Base-by-base conservation (phyloP, 352 stramenopile species). In the Thalassiosira mediterranea region DNA sequence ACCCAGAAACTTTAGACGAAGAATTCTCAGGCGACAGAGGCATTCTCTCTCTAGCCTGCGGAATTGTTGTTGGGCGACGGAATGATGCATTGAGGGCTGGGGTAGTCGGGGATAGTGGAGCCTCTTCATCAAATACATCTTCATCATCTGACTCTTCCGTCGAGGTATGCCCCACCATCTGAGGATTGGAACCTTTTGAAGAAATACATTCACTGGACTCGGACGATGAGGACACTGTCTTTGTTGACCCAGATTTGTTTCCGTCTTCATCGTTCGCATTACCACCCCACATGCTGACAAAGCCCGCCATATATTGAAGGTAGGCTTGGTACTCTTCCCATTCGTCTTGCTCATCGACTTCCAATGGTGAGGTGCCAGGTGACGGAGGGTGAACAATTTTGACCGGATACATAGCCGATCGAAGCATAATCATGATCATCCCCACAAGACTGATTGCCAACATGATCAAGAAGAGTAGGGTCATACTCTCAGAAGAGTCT, bases 311-410 rank as follows among this genome's bases (percentile, higher is more conserved):
- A 34, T 76, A 72, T 59, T 44, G 32, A 29, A 76, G 49, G 19
- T 76, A 81, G 0, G 56, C 42, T 52, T 75, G 64, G 37, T 81
- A 81, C 58, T 81, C 72, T 3, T 76, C 58, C 57, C 60, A 72
- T 70, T 76, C 64, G 28, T 75, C 32, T 38, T 49, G 25, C 40
- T 76, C 51, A 7, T 76, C 72, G 2, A 76, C 56, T 17, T 59
- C 47, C 5, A 62, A 44, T 28, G 26, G 47, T 10, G 53, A 62
- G 8, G 13, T 38, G 11, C 21, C 38, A n/a, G n/a, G n/a, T n/a
- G n/a, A n/a, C n/a, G n/a, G n/a, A n/a, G n/a, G n/a, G 52, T 56
- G 64, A 0, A 76, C 48, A 26, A 37, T 51, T 47, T 72, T 81
- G 58, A 31, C 75, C 42, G 72, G 72, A 64, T 75, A 75, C 64